Base-by-base conservation (phyloP, 2,329 filamentous ascomycete species). In the Penicillium verrucosum region DNA sequence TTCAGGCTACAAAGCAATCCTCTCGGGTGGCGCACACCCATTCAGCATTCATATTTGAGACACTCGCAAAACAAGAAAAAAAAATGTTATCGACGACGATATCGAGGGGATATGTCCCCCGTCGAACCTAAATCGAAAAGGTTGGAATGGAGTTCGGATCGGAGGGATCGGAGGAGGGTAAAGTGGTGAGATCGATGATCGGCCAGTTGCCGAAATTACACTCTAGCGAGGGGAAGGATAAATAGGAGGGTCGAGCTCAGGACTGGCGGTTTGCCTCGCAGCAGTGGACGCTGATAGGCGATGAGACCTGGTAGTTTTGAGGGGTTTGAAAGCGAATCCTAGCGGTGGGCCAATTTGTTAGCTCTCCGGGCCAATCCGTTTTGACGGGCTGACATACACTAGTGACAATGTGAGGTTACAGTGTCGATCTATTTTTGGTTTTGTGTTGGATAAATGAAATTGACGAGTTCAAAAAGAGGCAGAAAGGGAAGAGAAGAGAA, bases 1-100 rank as follows among this genome's bases (percentile, higher is more conserved):
- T 64, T 70, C 67, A 68, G 68, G 70, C 72, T 72, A 73, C 69
- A 68, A 70, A 70, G 66, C 65, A 71, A 67, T 70, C 67, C 65
- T 70, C 63, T 66, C 69, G 69, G 70, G 68, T 72, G 68, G 70
- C 59, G 61, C 60, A 67, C 69, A 67, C 70, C 68, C 62, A 66
- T 69, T 65, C 65, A 68, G 60, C 65, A 71, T 70, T 56, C 72
- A 75, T 74, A 67, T 72, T 72, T 64, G 60, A 67, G 64, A 60
- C 45, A 53, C 56, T 58, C 46, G 56, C 56, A 57, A 54, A 60
- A 43, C n/a, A 18, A 36, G 16, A 34, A 30, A 18, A 25, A 34
- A 8, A 34, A 32, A 5, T 21, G 21, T 21, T 21, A 21, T 14
- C 5, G 18, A 12, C 14, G 5, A 5, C 30, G 27, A 58, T 56